Evolutionary conservation across 2,329 filamentous ascomycete genomes (phyloP), one percentile per base, ranked within the genome.

Genomic region (Exophiala viscosa): DNA sequence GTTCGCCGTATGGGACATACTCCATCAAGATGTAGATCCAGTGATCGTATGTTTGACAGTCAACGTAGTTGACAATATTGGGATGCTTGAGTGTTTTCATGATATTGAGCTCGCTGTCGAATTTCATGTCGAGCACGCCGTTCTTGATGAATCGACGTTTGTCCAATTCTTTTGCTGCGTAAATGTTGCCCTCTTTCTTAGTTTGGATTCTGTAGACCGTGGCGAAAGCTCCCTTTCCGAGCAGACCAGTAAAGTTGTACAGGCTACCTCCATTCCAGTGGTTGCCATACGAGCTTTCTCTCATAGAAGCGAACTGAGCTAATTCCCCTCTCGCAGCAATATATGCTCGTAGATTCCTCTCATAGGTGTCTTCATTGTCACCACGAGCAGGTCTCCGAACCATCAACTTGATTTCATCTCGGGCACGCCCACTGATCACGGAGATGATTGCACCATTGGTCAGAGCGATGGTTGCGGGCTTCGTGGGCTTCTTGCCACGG

Each of bases 21-120:
- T 99, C 93, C 93, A 99, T 99, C 67, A 97, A 92, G 69, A 99
- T 96, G 67, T 96, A 91, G 3, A 96, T 78, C 66, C 90, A 78
- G 35, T 88, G 78, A 40, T 85, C 82, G 75, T 88, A 85, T 60
- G 96, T 90, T 60, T 93, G 81, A 65, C 93, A 88, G 63, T 96
- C 90, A 50, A 95, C 83, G 66, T 93, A 99, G 59, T 88, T 83
- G 38, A 99, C 92, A 62, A 99, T 91, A 63, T 97, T 92, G 2
- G 84, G 81, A 74, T 99, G 93, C 48, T 85, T 77, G 46, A 97
- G 80, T 48, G 78, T 81, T 64, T 86, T 84, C 90, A 99, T 97
- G 63, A 99, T 97, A 60, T 84, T 87, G 86, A 99, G 92, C 72
- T 99, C 93, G 63, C 95, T 96, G 66, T 96, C 89, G 11, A 97